Conservation (phyloP, 2,329 filamentous ascomycete species). For the Penicillium sp. region DNA sequence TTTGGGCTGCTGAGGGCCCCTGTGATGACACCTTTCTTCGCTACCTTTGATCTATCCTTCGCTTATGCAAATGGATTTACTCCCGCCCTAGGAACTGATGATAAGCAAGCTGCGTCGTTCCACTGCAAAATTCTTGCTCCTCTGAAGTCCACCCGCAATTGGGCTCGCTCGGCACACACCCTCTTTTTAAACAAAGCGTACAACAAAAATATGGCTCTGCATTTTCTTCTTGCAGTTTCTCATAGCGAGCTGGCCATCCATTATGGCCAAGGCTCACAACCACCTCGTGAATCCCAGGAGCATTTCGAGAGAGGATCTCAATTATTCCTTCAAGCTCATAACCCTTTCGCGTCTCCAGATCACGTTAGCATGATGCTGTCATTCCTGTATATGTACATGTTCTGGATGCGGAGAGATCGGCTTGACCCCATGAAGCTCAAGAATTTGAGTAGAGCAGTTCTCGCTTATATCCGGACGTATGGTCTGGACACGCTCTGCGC, state of each 20-base stretch:
- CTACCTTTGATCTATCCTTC: conserved; percentile 1
- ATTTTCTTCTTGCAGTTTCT: conserved; percentile 21
- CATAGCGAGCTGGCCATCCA: conserved; percentile 19
- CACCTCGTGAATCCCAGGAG: conserved; percentile 11
- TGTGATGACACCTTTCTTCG: neutral
- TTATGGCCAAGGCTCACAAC: conserved; percentile 3
- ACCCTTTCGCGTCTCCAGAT: conserved; percentile 7
- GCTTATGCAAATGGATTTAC: neutral
- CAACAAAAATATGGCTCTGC: conserved; percentile 14
- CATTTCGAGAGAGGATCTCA: conserved; percentile 16
- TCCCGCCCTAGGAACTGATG: conserved; percentile 6
- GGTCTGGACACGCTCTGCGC: conserved; percentile 15
- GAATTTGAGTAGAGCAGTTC: conserved; percentile 9
- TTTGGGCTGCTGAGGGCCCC: neutral
- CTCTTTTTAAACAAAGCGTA: conserved; percentile 13
- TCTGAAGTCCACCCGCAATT: conserved; percentile 16
- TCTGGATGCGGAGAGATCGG: conserved; percentile 18
- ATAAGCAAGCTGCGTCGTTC: conserved; percentile 16
- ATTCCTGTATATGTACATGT: conserved; percentile 21
- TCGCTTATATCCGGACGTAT: conserved; percentile 6
- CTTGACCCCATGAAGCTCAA: conserved; percentile 11
- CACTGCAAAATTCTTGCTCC: conserved; percentile 17
- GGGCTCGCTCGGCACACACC: conserved; percentile 11
- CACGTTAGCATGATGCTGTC: conserved; percentile 21
- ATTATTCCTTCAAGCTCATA: conserved; percentile 9